Base-by-base conservation (phyloP, 306 rosid genomes). In the Myrica gale region DNA sequence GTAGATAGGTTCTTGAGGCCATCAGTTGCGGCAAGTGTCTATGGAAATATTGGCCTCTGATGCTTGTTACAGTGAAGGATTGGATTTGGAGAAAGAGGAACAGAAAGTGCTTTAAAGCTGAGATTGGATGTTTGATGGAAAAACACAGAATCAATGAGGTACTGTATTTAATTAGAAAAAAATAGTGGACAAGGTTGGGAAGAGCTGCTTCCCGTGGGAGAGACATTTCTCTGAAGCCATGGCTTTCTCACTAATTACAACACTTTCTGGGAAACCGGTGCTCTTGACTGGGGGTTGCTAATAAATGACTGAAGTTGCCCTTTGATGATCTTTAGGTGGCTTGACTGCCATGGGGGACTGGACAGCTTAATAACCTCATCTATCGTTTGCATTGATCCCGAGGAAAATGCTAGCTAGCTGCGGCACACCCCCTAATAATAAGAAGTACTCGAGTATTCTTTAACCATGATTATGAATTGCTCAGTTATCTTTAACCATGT, bases 151-250 rank as follows among this genome's bases (percentile, higher is more conserved):
- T 53, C 50, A 62, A 46, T 73, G 56, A 45, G 3, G 37, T 2
- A 2, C 37, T 2, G 37, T 32, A 32, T 32, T 2, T 32, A 32
- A 26, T 63, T 16, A 68, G 20, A 55, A 48, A 53, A 9, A 53
- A 32, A 16, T 57, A 15, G 68, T 82, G n/a, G 77, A 78, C 87
- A 85, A 74, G 74, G 73, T 44, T 68, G 76, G 43, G 60, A 84
- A 71, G 79, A 23, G 78, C 81, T 88, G 97, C 82, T 89, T 86
- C 91, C 84, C 75, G 65, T 71, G 23, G 58, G 73, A 81, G 81
- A 80, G 89, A 89, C 92, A 89, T 4, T 74, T 81, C 5, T 71
- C 86, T 70, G 91, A 69, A 77, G 85, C 78, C 85, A 84, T 85
- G 84, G 72, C 76, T 74, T 82, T 78, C 61, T 78, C 81, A 74